Evolutionary conservation across 176 grass and related monocot genomes (phyloP).

Genomic region (Pharus latifolius): DNA sequence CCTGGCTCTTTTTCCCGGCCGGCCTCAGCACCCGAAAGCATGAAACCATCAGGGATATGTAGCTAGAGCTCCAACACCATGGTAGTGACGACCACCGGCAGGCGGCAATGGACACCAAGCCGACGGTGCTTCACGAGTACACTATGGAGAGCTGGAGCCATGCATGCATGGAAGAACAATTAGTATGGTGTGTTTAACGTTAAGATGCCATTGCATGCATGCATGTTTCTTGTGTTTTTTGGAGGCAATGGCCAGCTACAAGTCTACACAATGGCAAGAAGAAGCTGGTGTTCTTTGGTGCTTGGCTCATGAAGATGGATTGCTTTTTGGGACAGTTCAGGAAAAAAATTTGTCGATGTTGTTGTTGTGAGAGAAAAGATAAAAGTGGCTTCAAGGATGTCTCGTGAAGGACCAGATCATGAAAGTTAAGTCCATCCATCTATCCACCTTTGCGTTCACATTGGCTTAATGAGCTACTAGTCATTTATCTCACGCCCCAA

Average conservation of each 20-base stretch:
- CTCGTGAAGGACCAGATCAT: constrained; percentile 29
- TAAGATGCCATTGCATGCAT: background rate
- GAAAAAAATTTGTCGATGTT: background rate
- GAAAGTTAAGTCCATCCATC: background rate
- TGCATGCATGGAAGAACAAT: background rate
- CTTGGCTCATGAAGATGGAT: background rate
- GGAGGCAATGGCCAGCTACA: background rate
- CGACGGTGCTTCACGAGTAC: too few species aligned
- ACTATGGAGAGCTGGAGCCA: too few species aligned
- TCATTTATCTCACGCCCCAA: too few species aligned
- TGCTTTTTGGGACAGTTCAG: background rate
- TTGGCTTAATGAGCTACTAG: too few species aligned
- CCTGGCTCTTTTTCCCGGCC: constrained; percentile 8
- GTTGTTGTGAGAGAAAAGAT: background rate
- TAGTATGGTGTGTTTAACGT: background rate
- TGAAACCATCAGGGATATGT: constrained; percentile 10
- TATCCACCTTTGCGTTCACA: background rate
- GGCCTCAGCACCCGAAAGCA: constrained; percentile 10
- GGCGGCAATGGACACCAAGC: background rate
- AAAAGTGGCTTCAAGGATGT: constrained; percentile 26
- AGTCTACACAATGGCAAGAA: background rate
- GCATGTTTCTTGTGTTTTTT: background rate
- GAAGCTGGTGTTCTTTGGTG: background rate
- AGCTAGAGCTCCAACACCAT: background rate
- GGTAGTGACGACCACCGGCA: background rate